phyloP scores from a whole-genome alignment of 139 green algal genomes.

The Microglena sp. region DNA sequence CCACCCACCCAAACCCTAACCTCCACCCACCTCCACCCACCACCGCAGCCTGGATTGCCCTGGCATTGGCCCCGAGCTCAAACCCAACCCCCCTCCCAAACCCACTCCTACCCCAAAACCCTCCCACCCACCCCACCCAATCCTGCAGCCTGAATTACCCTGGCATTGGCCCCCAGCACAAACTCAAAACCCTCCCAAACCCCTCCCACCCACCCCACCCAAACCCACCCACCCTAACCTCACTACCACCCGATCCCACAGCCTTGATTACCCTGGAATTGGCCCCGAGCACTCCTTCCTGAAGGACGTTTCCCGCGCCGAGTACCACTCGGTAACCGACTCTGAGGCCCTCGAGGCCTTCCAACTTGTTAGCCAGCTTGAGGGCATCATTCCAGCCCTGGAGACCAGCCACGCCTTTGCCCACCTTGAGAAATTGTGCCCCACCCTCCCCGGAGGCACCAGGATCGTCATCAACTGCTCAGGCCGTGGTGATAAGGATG shows the following conservation, averaged over 20 bases:
- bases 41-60: too few relatives aligned
- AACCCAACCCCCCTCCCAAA: too few relatives aligned
- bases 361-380: conserved; percentile 61
- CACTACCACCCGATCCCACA: conserved; percentile 16
- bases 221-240: too few relatives aligned
- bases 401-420: conserved; percentile 95
- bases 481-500: conserved; percentile 93
- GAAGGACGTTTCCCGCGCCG: conserved; percentile 82
- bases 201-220: too few relatives aligned
- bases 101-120: too few relatives aligned
- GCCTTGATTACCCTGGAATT: conserved; percentile 96
- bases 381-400: conserved; percentile 97
- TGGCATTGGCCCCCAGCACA: too few relatives aligned
- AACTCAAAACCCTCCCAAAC: too few relatives aligned
- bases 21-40: too few relatives aligned
- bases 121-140: too few relatives aligned
- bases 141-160: too few relatives aligned
- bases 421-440: conserved; percentile 66
- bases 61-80: too few relatives aligned
- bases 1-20: too few relatives aligned
- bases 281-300: conserved; percentile 97
- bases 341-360: conserved; percentile 65
- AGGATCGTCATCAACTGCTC: conserved; percentile 88
- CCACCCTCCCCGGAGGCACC: conserved; percentile 64
- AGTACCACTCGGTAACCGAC: conserved; percentile 93